These are phyloP conservation scores for Neopestalotiopsis rosae DNA, from an alignment of 2,329 filamentous ascomycete genomes.

Conservation along the genomic window DNA sequence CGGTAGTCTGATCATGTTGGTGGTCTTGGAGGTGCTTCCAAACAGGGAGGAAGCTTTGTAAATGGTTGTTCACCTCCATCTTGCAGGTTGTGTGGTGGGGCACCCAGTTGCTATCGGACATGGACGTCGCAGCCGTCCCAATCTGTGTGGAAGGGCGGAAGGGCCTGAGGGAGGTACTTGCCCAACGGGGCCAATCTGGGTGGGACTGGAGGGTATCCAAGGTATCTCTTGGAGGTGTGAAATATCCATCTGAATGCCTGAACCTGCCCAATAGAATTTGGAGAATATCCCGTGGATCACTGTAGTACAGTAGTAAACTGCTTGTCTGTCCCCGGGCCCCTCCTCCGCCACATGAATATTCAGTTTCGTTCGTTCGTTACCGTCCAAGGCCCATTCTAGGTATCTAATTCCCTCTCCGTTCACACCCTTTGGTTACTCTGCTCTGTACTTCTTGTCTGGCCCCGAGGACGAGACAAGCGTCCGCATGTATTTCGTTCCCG, in stretches of 20 bases:
- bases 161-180: background rate
- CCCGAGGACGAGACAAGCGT: constrained; percentile 6
- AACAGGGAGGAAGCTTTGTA: constrained; percentile 8
- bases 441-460: no score
- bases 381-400: background rate
- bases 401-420: constrained; percentile 1
- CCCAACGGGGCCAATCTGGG: background rate
- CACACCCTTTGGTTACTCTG: constrained; percentile 19
- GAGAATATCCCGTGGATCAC: constrained; percentile 2
- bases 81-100: constrained; percentile 15
- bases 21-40: background rate
- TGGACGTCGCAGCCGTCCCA: background rate
- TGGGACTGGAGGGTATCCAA: background rate
- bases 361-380: background rate
- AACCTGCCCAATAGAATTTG: constrained; percentile 16
- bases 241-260: background rate
- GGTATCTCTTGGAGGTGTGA: background rate
- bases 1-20: constrained; percentile 1
- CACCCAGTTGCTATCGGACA: background rate
- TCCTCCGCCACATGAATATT: constrained; percentile 21
- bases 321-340: background rate
- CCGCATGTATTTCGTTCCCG: constrained; percentile 10
- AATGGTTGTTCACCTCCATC: background rate
- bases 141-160: background rate
- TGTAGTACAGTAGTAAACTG: background rate